These are phyloP conservation scores for fission yeast (Schizosaccharomyces pombe) DNA, from an alignment of 805 yeast species.

Conservation along the genomic window DNA sequence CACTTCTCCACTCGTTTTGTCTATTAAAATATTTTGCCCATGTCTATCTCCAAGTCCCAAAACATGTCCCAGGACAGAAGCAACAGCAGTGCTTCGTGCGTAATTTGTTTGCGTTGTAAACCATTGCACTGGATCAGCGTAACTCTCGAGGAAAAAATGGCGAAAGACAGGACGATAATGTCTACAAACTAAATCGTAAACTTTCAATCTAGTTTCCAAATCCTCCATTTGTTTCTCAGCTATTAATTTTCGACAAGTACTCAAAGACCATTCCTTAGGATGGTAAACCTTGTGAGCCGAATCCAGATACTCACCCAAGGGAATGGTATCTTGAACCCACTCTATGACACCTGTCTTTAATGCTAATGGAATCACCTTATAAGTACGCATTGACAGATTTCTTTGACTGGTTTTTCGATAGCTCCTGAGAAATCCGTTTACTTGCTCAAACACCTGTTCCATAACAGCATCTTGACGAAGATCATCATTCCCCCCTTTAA, in stretches of 20 bases:
- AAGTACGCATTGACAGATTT: conserved; percentile 48
- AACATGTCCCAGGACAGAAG: conserved; percentile 68
- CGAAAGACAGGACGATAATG: conserved; percentile 45
- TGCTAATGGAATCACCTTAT: conserved; percentile 75
- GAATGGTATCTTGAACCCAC: conserved; percentile 54
- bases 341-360: conserved; percentile 74
- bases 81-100: conserved; percentile 56
- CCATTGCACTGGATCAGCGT: conserved; percentile 52
- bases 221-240: conserved; percentile 28
- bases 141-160: conserved; percentile 44
- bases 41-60: conserved; percentile 92
- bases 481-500: conserved; percentile 80
- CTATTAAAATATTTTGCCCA: conserved; percentile 71
- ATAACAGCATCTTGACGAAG: conserved; percentile 86
- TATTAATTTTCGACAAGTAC: conserved; percentile 43
- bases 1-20: conserved; percentile 64
- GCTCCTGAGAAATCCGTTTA: conserved; percentile 36
- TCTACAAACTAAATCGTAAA: conserved; percentile 24
- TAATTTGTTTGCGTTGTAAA: conserved; percentile 37
- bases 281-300: conserved; percentile 30
- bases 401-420: conserved; percentile 35
- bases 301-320: conserved; percentile 43
- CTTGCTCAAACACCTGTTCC: conserved; percentile 89
- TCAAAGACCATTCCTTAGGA: conserved; percentile 25
- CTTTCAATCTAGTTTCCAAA: conserved; percentile 15